Evolutionary conservation across 768 basidiomycete species (phyloP).

Genomic region (Sistotremastrum niveocremeum): DNA sequence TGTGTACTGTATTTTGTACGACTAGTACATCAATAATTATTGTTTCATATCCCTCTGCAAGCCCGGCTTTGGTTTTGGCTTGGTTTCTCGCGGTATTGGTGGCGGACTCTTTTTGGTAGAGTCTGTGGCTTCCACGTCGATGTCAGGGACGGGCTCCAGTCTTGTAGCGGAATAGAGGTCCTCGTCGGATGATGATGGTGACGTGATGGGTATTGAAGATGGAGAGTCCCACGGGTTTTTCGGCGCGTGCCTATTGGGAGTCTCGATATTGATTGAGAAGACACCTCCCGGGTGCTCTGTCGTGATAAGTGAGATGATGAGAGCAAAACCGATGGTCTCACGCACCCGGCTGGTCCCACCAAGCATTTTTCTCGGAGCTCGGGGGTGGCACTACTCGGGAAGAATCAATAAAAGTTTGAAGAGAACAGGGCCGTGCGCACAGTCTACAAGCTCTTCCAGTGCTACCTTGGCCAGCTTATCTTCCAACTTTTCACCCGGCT

Average conservation of each 20-base stretch:
- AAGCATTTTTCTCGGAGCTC: constrained; percentile 59
- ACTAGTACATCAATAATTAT: constrained; percentile 5
- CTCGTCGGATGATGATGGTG: constrained; percentile 75
- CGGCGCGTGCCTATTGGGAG: constrained; percentile 21
- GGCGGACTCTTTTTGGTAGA: constrained; percentile 7
- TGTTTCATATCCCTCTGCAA: background rate
- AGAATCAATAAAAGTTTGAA: constrained; percentile 2
- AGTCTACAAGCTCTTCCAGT: constrained; percentile 20
- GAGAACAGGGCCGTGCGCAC: constrained; percentile 1
- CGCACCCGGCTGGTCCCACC: constrained; percentile 70
- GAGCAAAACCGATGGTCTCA: background rate
- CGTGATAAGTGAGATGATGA: constrained; percentile 1
- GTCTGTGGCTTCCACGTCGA: constrained; percentile 20
- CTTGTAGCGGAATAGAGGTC: constrained; percentile 62
- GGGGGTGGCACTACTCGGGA: constrained; percentile 60
- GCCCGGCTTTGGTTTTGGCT: constrained; percentile 2
- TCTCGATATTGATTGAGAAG: constrained; percentile 21
- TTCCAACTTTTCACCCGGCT: constrained; percentile 53
- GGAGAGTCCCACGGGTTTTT: constrained; percentile 68
- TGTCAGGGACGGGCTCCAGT: constrained; percentile 50
- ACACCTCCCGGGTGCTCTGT: constrained; percentile 48
- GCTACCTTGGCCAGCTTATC: constrained; percentile 53
- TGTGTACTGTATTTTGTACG: background rate
- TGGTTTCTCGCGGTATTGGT: constrained; percentile 10
- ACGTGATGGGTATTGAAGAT: constrained; percentile 49